Evolutionary conservation across 306 rosid genomes (phyloP).

Genomic region (Quercus mongolica): DNA sequence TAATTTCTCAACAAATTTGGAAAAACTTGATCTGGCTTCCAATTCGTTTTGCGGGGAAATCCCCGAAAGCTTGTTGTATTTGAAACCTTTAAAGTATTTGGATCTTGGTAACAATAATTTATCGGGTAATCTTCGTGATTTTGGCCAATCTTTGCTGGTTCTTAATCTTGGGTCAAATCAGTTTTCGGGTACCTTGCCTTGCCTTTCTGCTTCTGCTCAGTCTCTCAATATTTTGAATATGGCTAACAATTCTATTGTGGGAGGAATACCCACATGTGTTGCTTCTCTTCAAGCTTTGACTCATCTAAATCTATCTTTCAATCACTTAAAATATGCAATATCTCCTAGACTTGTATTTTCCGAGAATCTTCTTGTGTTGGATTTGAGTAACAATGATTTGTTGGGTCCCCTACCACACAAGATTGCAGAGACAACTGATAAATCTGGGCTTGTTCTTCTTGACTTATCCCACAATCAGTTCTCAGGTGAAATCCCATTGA

Average conservation of each 20-base stretch:
- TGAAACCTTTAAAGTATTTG: slow-evolving; percentile 64
- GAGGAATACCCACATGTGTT: slow-evolving; percentile 86
- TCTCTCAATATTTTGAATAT: slow-evolving; percentile 65
- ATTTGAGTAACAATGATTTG: slow-evolving; percentile 81
- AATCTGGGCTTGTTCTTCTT: slow-evolving; percentile 86
- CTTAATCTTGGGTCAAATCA: slow-evolving; percentile 85
- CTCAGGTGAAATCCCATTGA: slow-evolving; percentile 82
- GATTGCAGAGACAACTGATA: slow-evolving; percentile 78
- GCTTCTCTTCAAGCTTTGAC: slow-evolving; percentile 70
- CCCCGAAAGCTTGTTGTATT: slow-evolving; percentile 67
- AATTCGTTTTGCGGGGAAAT: slow-evolving; percentile 65
- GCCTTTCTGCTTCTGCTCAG: slow-evolving; percentile 68
- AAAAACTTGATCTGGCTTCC: slow-evolving; percentile 53
- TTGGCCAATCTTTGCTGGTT: slow-evolving; percentile 62
- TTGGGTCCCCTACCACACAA: slow-evolving; percentile 82
- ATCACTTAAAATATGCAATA: slow-evolving; percentile 67
- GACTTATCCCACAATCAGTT: slow-evolving; percentile 91
- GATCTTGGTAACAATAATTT: slow-evolving; percentile 60
- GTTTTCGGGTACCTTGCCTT: slow-evolving; percentile 89
- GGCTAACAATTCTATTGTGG: slow-evolving; percentile 78
- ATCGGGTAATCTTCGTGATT: slow-evolving; percentile 61
- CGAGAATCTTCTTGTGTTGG: slow-evolving; percentile 84
- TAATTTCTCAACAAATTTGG: slow-evolving; percentile 71
- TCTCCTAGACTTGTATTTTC: slow-evolving; percentile 86
- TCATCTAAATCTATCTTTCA: slow-evolving; percentile 74